Evolutionary conservation across 108 stramenopile genomes (phyloP).

Genomic region (Skeletonema costatum): DNA sequence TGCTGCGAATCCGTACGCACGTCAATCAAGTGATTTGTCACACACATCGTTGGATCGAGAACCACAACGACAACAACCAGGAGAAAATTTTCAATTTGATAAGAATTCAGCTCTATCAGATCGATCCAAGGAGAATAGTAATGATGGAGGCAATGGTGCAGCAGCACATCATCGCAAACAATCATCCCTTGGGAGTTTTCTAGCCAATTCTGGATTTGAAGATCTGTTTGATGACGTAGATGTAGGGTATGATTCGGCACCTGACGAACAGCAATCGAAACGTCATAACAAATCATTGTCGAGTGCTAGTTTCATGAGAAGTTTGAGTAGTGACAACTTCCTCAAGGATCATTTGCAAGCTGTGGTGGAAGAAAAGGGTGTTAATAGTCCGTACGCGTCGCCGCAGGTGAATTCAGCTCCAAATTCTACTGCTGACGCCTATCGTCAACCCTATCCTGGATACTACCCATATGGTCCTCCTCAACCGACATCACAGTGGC

Average conservation of each 20-base stretch:
- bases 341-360: neutral
- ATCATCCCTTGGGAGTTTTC: slow-evolving; percentile 54
- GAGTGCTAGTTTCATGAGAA: slow-evolving; percentile 57
- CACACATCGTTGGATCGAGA: slow-evolving; percentile 46
- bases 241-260: slow-evolving; percentile 14
- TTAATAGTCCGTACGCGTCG: neutral
- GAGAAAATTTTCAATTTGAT: neutral
- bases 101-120: neutral
- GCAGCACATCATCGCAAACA: slow-evolving; percentile 57
- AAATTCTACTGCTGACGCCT: neutral
- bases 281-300: slow-evolving; percentile 66
- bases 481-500: neutral
- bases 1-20: neutral
- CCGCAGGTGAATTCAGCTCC: neutral
- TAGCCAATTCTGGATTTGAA: slow-evolving; percentile 23
- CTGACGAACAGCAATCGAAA: slow-evolving; percentile 31
- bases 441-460: neutral
- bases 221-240: slow-evolving; percentile 16
- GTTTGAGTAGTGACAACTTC: slow-evolving; percentile 48
- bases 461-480: neutral
- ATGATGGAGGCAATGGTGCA: neutral
- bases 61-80: slow-evolving; percentile 14
- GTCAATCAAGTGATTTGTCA: slow-evolving; percentile 47
- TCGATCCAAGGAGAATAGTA: neutral
- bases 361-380: neutral